A percentile compares a stretch with the other conserved stretches of the same genome.
Conservation (phyloP, 345 rosid species). For the Arabis alpina region DNA sequence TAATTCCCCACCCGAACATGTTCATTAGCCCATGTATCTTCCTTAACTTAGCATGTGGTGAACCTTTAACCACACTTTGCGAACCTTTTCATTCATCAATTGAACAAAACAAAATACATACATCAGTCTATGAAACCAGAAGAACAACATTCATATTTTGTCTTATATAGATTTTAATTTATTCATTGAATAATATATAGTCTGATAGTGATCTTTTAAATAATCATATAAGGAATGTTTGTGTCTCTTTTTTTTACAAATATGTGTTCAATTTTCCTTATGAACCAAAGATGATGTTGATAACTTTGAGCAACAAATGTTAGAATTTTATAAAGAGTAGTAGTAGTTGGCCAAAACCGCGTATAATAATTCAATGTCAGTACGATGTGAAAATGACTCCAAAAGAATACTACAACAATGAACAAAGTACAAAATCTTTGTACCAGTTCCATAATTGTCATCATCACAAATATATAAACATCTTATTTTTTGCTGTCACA, state of each 20-base stretch:
- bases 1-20: constrained; percentile 80
- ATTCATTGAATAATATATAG: too few relatives aligned
- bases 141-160: not conserved
- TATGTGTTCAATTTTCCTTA: too few relatives aligned
- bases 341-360: not conserved
- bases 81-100: constrained; percentile 23
- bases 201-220: too few relatives aligned
- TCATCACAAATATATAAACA: not conserved
- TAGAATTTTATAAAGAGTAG: too few relatives aligned
- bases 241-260: too few relatives aligned
- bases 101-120: not conserved
- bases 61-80: constrained; percentile 41
- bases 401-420: not conserved
- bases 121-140: constrained; percentile 2
- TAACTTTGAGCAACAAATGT: too few relatives aligned
- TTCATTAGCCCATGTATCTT: constrained; percentile 73
- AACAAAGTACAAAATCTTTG: not conserved
- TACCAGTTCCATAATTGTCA: constrained; percentile 10
- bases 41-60: constrained; percentile 50
- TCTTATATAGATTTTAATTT: too few relatives aligned
- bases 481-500: not conserved
- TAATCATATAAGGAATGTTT: too few relatives aligned
- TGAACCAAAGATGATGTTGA: too few relatives aligned
- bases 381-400: constrained; percentile 30
- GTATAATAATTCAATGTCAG: not conserved